phyloP scores from a whole-genome alignment of 2,329 filamentous ascomycete species.

The Penicillium brevicompactum region DNA sequence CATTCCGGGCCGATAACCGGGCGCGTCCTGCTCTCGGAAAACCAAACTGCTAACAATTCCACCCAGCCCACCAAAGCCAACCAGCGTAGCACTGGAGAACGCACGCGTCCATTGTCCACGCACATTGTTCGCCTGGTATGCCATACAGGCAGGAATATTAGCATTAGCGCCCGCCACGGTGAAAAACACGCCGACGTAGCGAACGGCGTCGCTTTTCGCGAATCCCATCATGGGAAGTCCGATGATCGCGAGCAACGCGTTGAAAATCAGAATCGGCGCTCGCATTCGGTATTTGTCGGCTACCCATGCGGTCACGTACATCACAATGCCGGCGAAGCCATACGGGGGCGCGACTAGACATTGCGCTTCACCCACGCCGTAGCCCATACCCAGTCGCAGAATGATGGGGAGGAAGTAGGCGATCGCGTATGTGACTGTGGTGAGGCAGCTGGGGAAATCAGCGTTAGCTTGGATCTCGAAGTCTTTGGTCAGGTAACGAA shows the following conservation, averaged over 20 bases:
- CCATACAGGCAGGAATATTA: slow-evolving; percentile 73
- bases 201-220: slow-evolving; percentile 55
- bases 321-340: slow-evolving; percentile 64
- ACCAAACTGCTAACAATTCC: slow-evolving; percentile 76
- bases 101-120: slow-evolving; percentile 87
- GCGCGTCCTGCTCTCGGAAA: slow-evolving; percentile 56
- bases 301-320: slow-evolving; percentile 61
- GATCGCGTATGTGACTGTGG: slow-evolving; percentile 74
- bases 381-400: slow-evolving; percentile 64
- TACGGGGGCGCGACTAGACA: slow-evolving; percentile 74
- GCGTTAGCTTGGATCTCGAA: neutral
- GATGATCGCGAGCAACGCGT: slow-evolving; percentile 66
- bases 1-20: slow-evolving; percentile 38
- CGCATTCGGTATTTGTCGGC: slow-evolving; percentile 69
- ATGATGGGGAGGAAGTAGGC: slow-evolving; percentile 81
- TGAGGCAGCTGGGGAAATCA: slow-evolving; percentile 60
- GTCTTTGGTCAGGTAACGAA: slow-evolving; percentile 7
- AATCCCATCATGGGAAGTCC: slow-evolving; percentile 75
- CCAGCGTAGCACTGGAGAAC: slow-evolving; percentile 73
- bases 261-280: slow-evolving; percentile 66
- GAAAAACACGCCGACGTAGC: slow-evolving; percentile 76
- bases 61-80: slow-evolving; percentile 75
- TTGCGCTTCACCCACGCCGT: slow-evolving; percentile 64
- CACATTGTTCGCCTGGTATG: slow-evolving; percentile 86
- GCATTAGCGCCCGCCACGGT: slow-evolving; percentile 75